Evolutionary conservation across 2,329 filamentous ascomycete genomes (phyloP), one percentile per base, ranked within the genome.

Genomic region (Coniella vitis): DNA sequence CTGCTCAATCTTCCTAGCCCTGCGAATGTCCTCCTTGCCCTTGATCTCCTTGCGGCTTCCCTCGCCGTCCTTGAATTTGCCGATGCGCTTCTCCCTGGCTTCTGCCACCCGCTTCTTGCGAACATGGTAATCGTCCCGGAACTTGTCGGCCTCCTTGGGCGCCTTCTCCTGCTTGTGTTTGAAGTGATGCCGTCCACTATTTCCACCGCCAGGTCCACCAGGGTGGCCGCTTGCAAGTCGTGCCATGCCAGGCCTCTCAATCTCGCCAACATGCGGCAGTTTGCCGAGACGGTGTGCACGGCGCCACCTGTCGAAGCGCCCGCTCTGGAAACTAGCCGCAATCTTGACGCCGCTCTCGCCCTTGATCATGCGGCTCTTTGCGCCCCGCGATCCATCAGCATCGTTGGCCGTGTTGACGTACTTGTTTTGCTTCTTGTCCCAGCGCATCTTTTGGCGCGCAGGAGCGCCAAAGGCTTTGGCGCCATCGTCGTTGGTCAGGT

Each of bases 341-440:
- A 98, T 96, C 74, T 96, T 97, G 72, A 91, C 88, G 47, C 93
- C 93, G 61, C 82, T 88, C 70, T 98, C 93, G 60, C 93, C 90
- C 54, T 81, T 78, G 49, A 96, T 84, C 71, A 96, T 84, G 51
- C 51, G 51, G 36, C 43, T 44, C 62, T 77, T 78, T 52, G 70
- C 65, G 41, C 78, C 78, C 62, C 83, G 84, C 58, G 74, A 94
- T 35, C 93, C 93, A 69, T 98, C 94, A 58, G 95, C 87, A 69
- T 98, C 93, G 73, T 98, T 97, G 58, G 83, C 83, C 32, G 87
- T 81, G 12, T 87, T 76, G 32, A 98, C 91, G 70, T 97, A 98
- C 69, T 96, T 97, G 70, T 87, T 94, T 61, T 83, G 81, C 68
- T 95, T 95, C 73, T 94, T 91, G 72, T 98, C 93, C 93, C 93